Evolutionary conservation across 2,329 filamentous ascomycete genomes (phyloP).

Genomic region (Lachnellula subtilissima): DNA sequence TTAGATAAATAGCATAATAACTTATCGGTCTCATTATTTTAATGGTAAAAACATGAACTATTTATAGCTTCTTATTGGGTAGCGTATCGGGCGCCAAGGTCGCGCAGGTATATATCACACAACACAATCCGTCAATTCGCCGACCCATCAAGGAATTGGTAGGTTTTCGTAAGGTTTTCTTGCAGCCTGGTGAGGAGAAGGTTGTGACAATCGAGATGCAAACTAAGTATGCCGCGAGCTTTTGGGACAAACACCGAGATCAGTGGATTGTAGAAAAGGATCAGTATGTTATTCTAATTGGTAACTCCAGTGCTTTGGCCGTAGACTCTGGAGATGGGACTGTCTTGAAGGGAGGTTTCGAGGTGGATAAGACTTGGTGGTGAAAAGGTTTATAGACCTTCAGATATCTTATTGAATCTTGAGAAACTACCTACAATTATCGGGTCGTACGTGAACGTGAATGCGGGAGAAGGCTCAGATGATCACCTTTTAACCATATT

Average conservation of each 20-base stretch:
- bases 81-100: conserved; percentile 47
- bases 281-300: conserved; percentile 58
- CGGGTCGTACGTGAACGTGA: no score
- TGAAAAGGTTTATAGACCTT: conserved; percentile 56
- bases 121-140: conserved; percentile 49
- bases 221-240: conserved; percentile 62
- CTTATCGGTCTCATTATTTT: no score
- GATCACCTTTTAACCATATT: no score
- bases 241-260: conserved; percentile 63
- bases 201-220: conserved; percentile 51
- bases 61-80: conserved; percentile 34
- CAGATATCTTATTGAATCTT: no score
- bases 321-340: conserved; percentile 32
- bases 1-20: no score
- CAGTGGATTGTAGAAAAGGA: conserved; percentile 65
- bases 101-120: conserved; percentile 52
- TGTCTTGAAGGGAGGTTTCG: conserved; percentile 49
- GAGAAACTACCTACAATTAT: no score
- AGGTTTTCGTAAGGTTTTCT: conserved; percentile 59
- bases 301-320: conserved; percentile 43
- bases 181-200: conserved; percentile 56
- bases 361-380: conserved; percentile 57
- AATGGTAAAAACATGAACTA: no score
- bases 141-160: conserved; percentile 58
- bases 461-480: no score